Evolutionary conservation across 805 yeast genomes (phyloP).

Genomic region (Schwanniomyces occidentalis): DNA sequence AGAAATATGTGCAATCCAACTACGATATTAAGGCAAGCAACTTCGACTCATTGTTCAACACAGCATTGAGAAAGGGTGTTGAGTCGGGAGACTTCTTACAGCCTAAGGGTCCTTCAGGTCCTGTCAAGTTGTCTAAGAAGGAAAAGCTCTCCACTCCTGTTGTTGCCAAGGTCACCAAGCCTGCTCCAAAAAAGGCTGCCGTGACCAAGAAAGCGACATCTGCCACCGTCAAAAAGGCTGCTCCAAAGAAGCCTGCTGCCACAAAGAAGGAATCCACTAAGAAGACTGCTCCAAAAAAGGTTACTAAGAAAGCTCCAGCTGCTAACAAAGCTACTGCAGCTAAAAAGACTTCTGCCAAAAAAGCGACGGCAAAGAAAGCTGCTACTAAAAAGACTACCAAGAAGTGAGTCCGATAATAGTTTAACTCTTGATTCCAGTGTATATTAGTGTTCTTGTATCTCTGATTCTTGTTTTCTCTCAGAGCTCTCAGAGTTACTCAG

Average conservation of each 20-base stretch:
- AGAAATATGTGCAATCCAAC: conserved; percentile 73
- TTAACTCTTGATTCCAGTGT: conserved; percentile 2
- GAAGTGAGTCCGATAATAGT: too few species aligned
- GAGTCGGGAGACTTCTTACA: conserved; percentile 72
- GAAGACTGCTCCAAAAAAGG: conserved; percentile 15
- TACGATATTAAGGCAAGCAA: conserved; percentile 57
- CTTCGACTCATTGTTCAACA: conserved; percentile 75
- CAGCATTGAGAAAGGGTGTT: conserved; percentile 80
- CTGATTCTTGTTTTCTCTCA: too few species aligned
- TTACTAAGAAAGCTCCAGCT: conserved; percentile 18
- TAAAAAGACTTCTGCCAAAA: conserved; percentile 21
- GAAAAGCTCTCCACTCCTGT: conserved; percentile 27
- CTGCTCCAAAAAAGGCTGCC: conserved; percentile 18
- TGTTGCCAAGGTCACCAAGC: conserved; percentile 28
- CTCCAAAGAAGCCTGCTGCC: conserved; percentile 16
- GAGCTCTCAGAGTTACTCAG: too few species aligned
- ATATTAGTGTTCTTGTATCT: background rate
- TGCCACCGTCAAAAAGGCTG: conserved; percentile 11
- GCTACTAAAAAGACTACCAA: conserved; percentile 14
- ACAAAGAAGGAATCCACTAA: conserved; percentile 16
- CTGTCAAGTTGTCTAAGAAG: conserved; percentile 65
- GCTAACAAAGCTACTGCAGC: conserved; percentile 22
- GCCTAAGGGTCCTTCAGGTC: conserved; percentile 91
- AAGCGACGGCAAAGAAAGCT: conserved; percentile 13
- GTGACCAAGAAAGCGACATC: conserved; percentile 9